Evolutionary conservation across 495 filamentous ascomycete species (phyloP).

Genomic region (Thermochaetoides thermophila): DNA sequence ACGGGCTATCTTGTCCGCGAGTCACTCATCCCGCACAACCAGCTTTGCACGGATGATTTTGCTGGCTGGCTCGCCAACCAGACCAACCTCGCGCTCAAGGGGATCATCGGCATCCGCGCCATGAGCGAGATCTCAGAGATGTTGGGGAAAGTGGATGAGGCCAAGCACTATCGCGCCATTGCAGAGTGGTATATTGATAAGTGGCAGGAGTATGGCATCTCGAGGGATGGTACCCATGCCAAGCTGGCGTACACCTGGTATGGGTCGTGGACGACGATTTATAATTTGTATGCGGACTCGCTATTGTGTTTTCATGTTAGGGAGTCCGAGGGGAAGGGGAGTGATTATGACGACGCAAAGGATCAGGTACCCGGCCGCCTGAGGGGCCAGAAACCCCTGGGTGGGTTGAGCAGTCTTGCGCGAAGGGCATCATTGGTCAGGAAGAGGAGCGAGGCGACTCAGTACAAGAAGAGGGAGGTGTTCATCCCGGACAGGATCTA

Average conservation of each 20-base stretch:
- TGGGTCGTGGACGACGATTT: conserved; percentile 89
- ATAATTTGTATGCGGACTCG: conserved; percentile 76
- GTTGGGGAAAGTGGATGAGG: conserved; percentile 50
- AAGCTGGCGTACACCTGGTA: conserved; percentile 92
- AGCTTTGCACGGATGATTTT: conserved; percentile 91
- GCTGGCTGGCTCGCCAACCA: conserved; percentile 86
- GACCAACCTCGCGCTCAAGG: conserved; percentile 86
- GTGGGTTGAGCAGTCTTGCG: background rate
- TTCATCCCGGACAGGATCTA: conserved; percentile 65
- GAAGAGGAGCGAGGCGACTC: too few relatives aligned
- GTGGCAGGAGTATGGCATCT: conserved; percentile 72
- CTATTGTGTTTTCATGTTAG: conserved; percentile 67
- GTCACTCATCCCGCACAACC: conserved; percentile 69
- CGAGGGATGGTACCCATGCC: conserved; percentile 66
- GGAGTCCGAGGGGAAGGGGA: too few relatives aligned
- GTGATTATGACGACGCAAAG: background rate
- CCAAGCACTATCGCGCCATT: conserved; percentile 52
- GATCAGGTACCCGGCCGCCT: conserved; percentile 1
- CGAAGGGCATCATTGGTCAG: too few relatives aligned
- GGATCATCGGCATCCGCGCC: conserved; percentile 85
- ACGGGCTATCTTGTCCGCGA: conserved; percentile 82
- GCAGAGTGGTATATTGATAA: conserved; percentile 64
- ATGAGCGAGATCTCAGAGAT: conserved; percentile 74
- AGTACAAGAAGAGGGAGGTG: background rate
- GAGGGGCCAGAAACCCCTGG: conserved; percentile 32